A percentile compares a stretch with the other conserved stretches of the same genome.
Conservation (phyloP, 805 yeast genomes). For the Barnettozyma wickerhamii region DNA sequence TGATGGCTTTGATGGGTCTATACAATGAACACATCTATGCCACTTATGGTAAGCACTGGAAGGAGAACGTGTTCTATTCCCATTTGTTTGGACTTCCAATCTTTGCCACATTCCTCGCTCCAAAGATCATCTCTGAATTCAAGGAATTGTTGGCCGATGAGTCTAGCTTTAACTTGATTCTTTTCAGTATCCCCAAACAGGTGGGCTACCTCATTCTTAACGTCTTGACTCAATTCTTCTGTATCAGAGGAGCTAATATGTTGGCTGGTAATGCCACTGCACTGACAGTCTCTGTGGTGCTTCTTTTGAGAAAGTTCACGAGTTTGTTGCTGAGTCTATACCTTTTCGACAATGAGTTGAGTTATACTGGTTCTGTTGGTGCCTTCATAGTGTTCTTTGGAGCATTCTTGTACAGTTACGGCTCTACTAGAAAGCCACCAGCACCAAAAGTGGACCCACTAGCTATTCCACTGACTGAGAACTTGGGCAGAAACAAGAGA, state of each 20-base stretch:
- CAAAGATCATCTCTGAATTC: conserved; percentile 30
- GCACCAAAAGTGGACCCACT: not conserved
- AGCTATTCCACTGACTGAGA: not conserved
- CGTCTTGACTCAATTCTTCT: conserved; percentile 49
- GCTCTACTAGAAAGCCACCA: conserved; percentile 5
- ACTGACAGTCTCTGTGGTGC: conserved; percentile 54
- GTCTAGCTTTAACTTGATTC: conserved; percentile 14
- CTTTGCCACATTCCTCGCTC: conserved; percentile 34
- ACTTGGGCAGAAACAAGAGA: not conserved
- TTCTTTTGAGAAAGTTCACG: conserved; percentile 55
- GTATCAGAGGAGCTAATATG: conserved; percentile 63
- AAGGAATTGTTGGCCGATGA: conserved; percentile 15
- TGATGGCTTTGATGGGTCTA: conserved; percentile 53
- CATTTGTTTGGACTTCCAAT: conserved; percentile 53
- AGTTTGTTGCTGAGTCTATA: conserved; percentile 53
- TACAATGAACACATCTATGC: conserved; percentile 46
- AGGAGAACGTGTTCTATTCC: conserved; percentile 58
- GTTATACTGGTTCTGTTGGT: conserved; percentile 39
- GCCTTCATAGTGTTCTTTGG: conserved; percentile 51
- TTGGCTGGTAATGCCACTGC: conserved; percentile 56
- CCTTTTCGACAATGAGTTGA: conserved; percentile 44
- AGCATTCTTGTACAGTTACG: conserved; percentile 41
- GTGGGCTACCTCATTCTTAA: conserved; percentile 36
- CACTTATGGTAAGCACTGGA: conserved; percentile 55
- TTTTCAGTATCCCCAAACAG: conserved; percentile 22